Conservation (phyloP, 2,329 filamentous ascomycete species). For the Zarea fungicola region DNA sequence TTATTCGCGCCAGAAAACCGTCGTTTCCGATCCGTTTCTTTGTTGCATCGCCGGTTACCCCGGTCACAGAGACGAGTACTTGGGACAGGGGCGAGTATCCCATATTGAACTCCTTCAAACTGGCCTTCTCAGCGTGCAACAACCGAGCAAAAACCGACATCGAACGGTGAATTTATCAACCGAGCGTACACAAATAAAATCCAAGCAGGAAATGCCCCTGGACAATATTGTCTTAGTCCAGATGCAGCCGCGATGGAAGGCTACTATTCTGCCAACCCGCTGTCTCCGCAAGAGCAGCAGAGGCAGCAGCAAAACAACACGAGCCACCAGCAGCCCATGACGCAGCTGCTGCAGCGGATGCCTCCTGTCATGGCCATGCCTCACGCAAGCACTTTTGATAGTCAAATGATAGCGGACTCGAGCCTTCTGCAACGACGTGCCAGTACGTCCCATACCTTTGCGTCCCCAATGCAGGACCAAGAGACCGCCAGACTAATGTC, state of each 20-base stretch:
- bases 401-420: conserved; percentile 4
- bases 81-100: no score
- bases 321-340: background rate
- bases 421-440: conserved; percentile 8
- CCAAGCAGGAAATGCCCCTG: no score
- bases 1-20: no score
- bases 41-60: no score
- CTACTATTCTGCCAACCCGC: conserved; percentile 6
- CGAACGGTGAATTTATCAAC: no score
- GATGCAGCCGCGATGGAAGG: conserved; percentile 13
- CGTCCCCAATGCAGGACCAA: background rate
- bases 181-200: no score
- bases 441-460: conserved; percentile 4
- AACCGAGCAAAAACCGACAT: no score
- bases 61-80: no score
- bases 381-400: background rate
- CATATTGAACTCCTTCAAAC: no score
- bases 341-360: background rate
- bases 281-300: conserved; percentile 10
- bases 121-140: no score
- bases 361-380: background rate
- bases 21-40: no score
- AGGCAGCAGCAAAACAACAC: background rate
- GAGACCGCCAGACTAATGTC: conserved; percentile 7
- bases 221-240: no score